Percentiles rank a stretch among this genome's conserved stretches.
Conservation (phyloP, 257 asterid genomes). For the Fraxinus cuspidata region DNA sequence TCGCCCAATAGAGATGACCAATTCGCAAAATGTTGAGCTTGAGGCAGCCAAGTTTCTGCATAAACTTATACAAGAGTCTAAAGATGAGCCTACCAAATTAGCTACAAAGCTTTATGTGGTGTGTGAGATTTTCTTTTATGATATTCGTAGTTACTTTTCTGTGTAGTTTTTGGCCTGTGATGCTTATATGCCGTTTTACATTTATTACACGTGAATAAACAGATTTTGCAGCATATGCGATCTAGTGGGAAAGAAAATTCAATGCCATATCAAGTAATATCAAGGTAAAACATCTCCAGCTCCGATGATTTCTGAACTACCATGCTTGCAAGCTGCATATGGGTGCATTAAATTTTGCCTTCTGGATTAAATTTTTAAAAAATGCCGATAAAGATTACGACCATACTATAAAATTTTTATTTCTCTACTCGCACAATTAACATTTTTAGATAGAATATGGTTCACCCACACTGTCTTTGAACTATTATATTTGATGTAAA, state of each 20-base stretch:
- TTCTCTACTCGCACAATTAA: not conserved
- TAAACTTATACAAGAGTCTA: conserved; percentile 95
- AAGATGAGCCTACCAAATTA: conserved; percentile 93
- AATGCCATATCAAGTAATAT: conserved; percentile 97
- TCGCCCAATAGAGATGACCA: conserved; percentile 57
- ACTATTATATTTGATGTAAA: not conserved
- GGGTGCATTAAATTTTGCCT: conserved; percentile 18
- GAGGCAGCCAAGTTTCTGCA: conserved; percentile 99
- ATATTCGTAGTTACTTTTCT: not conserved
- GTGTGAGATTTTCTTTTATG: conserved; percentile 30
- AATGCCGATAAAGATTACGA: conserved; percentile 1
- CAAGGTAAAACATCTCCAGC: conserved; percentile 54
- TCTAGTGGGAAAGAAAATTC: conserved; percentile 97
- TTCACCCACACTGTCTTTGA: not conserved
- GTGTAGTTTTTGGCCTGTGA: conserved; percentile 10
- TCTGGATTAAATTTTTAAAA: conserved; percentile 20
- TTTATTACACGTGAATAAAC: conserved; percentile 26
- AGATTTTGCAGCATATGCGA: conserved; percentile 99
- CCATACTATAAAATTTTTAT: not conserved
- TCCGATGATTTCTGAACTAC: conserved; percentile 13
- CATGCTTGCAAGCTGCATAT: conserved; percentile 17
- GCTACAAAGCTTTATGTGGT: conserved; percentile 99
- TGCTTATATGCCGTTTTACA: conserved; percentile 13
- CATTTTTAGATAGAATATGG: conserved; percentile 13
- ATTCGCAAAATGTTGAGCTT: conserved; percentile 86